Conservation (phyloP, 2,329 filamentous ascomycete genomes). For the Diaporthe citrichinensis region DNA sequence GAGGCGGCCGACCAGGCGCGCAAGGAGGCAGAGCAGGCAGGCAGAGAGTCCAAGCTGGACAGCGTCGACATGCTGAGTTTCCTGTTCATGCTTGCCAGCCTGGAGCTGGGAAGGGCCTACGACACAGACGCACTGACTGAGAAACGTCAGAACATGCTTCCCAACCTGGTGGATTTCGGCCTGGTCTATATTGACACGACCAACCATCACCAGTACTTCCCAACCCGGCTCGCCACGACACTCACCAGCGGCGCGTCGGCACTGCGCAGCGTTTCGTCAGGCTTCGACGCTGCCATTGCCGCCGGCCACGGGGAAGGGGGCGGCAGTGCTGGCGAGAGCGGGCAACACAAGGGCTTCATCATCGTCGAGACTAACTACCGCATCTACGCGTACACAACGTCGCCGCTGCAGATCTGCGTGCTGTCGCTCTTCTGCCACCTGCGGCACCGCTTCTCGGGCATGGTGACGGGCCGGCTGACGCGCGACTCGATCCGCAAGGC, state of each 20-base stretch:
- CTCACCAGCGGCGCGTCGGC: constrained; percentile 82
- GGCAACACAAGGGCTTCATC: constrained; percentile 81
- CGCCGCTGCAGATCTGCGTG: constrained; percentile 93
- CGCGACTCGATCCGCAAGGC: constrained; percentile 90
- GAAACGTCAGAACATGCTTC: constrained; percentile 89
- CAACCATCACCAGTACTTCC: constrained; percentile 79
- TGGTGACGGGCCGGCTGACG: constrained; percentile 92
- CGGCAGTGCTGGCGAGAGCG: constrained; percentile 52
- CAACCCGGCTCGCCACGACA: constrained; percentile 93
- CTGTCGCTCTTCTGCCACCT: constrained; percentile 91
- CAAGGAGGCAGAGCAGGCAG: constrained; percentile 52
- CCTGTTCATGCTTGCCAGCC: constrained; percentile 92
- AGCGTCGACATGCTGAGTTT: constrained; percentile 96
- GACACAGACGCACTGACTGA: constrained; percentile 86
- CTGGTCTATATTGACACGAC: constrained; percentile 82
- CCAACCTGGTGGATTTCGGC: constrained; percentile 91
- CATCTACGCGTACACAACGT: constrained; percentile 95
- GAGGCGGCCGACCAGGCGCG: constrained; percentile 78
- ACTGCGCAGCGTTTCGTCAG: constrained; percentile 78
- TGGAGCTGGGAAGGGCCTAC: constrained; percentile 93
- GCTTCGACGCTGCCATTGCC: constrained; percentile 75
- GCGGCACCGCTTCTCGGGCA: constrained; percentile 91
- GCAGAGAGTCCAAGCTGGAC: constrained; percentile 77
- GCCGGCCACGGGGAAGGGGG: constrained; percentile 72
- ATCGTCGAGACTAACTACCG: constrained; percentile 99